These are phyloP conservation scores for Malbranchea cinnamomea DNA, from an alignment of 2,329 filamentous ascomycete species.

Conservation along the genomic window DNA sequence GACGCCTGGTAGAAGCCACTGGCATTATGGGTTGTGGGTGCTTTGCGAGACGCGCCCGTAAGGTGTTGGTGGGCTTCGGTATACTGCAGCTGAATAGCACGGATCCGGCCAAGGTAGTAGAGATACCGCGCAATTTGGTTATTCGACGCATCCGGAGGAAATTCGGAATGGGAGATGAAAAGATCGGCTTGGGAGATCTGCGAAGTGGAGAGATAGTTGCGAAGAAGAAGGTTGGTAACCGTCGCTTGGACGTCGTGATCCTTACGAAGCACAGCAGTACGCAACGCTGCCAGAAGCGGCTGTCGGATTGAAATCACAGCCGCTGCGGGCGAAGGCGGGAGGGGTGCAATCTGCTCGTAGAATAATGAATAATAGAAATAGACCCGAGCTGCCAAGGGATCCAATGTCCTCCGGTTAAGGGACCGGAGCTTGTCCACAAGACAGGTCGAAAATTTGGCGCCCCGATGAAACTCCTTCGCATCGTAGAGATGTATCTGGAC, in stretches of 20 bases:
- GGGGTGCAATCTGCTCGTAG: constrained; percentile 75
- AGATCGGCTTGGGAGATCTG: constrained; percentile 96
- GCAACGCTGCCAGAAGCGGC: constrained; percentile 69
- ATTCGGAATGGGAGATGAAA: constrained; percentile 87
- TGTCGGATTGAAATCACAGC: constrained; percentile 77
- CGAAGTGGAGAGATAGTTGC: constrained; percentile 90
- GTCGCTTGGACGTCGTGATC: constrained; percentile 95
- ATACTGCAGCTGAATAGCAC: constrained; percentile 90
- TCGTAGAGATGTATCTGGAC: constrained; percentile 82
- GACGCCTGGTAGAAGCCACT: constrained; percentile 92
- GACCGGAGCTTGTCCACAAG: constrained; percentile 74
- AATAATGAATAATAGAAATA: constrained; percentile 98
- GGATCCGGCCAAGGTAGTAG: constrained; percentile 93
- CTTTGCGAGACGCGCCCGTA: constrained; percentile 85
- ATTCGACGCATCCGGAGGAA: constrained; percentile 86
- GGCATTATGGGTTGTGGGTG: constrained; percentile 75
- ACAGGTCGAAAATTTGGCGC: constrained; percentile 68
- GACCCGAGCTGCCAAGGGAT: constrained; percentile 83
- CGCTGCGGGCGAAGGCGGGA: constrained; percentile 77
- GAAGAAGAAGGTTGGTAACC: constrained; percentile 83
- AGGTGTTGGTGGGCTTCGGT: constrained; percentile 93
- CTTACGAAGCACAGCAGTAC: constrained; percentile 91
- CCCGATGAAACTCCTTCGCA: constrained; percentile 62
- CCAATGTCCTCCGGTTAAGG: constrained; percentile 83
- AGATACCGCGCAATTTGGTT: constrained; percentile 96